Conservation (phyloP, 306 rosid species). For the Spatholobus suberectus region DNA sequence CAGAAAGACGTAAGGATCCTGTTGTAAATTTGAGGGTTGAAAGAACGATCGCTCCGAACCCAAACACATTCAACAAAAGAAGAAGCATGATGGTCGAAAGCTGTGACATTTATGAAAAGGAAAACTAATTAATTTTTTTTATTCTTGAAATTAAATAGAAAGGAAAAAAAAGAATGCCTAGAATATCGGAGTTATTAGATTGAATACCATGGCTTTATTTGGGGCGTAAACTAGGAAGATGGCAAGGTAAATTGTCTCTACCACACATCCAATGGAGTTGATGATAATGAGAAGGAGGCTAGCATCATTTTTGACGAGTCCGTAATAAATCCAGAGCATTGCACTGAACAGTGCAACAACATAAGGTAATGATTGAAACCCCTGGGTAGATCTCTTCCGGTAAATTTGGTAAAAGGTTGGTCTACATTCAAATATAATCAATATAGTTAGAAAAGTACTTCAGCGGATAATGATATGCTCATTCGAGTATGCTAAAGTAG, state of each 20-base stretch:
- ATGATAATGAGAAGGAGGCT: slow-evolving; percentile 72
- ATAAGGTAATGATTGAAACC: slow-evolving; percentile 79
- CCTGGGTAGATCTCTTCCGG: slow-evolving; percentile 75
- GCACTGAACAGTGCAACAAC: slow-evolving; percentile 73
- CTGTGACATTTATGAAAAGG: slow-evolving; percentile 36
- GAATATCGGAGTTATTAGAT: background rate
- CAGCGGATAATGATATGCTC: too few relatives aligned
- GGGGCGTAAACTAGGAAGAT: slow-evolving; percentile 69
- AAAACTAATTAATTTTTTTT: background rate
- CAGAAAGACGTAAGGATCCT: slow-evolving; percentile 55
- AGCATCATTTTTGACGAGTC: slow-evolving; percentile 56
- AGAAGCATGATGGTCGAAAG: slow-evolving; percentile 60
- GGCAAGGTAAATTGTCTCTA: slow-evolving; percentile 64
- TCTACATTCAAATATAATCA: slow-evolving; percentile 43
- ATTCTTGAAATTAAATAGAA: background rate
- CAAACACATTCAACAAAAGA: slow-evolving; percentile 61
- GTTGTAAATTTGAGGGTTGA: slow-evolving; percentile 58
- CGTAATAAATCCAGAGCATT: slow-evolving; percentile 87
- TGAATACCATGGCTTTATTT: slow-evolving; percentile 63
- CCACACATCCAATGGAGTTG: slow-evolving; percentile 71
- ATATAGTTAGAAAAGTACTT: background rate
- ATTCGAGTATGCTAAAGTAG: too few relatives aligned
- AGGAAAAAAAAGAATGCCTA: background rate
- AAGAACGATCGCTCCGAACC: slow-evolving; percentile 73
- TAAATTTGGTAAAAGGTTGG: slow-evolving; percentile 80